Evolutionary conservation across 2,329 filamentous ascomycete genomes (phyloP).

Genomic region (Huntiella savannae): DNA sequence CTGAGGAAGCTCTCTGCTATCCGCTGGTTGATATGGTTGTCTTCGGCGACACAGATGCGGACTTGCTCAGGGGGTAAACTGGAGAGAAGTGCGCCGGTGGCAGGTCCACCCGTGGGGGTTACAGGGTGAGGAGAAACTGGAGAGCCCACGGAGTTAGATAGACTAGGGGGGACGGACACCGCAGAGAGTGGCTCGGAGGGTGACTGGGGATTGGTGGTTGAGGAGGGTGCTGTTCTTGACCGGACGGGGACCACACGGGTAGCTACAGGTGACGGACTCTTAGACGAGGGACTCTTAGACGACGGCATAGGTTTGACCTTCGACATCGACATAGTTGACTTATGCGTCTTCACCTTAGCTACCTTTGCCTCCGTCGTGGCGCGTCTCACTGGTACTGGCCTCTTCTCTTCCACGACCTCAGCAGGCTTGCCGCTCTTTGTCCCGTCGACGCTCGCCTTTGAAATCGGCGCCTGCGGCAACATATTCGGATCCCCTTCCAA

Average conservation of each 20-base stretch:
- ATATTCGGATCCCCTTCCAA: background rate
- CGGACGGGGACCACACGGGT: too few species aligned
- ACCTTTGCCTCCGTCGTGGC: background rate
- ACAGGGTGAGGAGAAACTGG: background rate
- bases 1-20: slow-evolving; percentile 84
- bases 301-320: background rate
- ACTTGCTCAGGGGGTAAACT: slow-evolving; percentile 58
- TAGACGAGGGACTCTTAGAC: too few species aligned
- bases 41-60: slow-evolving; percentile 81
- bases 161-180: background rate
- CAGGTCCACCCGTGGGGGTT: background rate
- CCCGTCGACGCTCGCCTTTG: background rate
- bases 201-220: background rate
- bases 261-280: too few species aligned
- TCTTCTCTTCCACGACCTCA: too few species aligned
- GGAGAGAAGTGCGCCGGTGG: slow-evolving; percentile 43
- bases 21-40: slow-evolving; percentile 86
- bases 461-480: background rate
- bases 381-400: too few species aligned
- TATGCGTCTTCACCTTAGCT: background rate
- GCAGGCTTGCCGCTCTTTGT: background rate
- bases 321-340: background rate
- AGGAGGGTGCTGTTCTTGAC: background rate
- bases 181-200: slow-evolving; percentile 1
- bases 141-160: background rate